phyloP scores from a whole-genome alignment of 768 basidiomycete species.

The Pleurotus eryngii region DNA sequence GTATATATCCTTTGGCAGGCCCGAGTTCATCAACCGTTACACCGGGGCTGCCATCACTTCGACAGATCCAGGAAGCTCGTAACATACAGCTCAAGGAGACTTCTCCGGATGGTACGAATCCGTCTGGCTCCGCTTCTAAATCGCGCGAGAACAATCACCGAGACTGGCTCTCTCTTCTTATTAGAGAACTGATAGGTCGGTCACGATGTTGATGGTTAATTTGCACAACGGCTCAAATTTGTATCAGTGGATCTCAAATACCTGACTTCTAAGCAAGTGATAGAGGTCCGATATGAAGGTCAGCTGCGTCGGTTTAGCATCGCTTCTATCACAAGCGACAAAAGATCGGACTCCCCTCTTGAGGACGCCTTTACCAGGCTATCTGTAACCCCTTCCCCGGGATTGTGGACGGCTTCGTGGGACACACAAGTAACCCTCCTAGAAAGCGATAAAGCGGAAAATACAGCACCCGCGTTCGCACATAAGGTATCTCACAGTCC shows the following conservation, averaged over 20 bases:
- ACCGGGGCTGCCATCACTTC: conserved; percentile 48
- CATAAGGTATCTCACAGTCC: conserved; percentile 32
- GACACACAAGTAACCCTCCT: conserved; percentile 53
- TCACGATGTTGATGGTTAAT: conserved; percentile 10
- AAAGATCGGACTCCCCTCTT: conserved; percentile 22
- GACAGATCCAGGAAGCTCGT: conserved; percentile 46
- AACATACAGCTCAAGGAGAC: conserved; percentile 53
- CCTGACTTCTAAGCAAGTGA: conserved; percentile 53
- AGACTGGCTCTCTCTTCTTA: conserved; percentile 67
- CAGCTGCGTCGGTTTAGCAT: conserved; percentile 52
- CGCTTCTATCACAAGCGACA: conserved; percentile 31
- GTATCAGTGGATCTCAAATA: conserved; percentile 71
- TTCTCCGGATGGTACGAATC: conserved; percentile 13
- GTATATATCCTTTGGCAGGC: conserved; percentile 47
- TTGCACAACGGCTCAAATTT: conserved; percentile 10
- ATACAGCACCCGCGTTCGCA: conserved; percentile 13
- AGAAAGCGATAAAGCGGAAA: conserved; percentile 20
- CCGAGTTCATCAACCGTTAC: conserved; percentile 30
- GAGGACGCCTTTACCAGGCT: conserved; percentile 40
- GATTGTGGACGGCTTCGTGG: conserved; percentile 67
- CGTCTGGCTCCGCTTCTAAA: conserved; percentile 12
- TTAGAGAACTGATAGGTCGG: conserved; percentile 70
- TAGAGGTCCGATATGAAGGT: conserved; percentile 68
- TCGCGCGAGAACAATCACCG: conserved; percentile 32
- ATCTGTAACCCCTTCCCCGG: conserved; percentile 32